phyloP scores from a whole-genome alignment of 2,329 filamentous ascomycete species.

The Paraphaeosphaeria minitans region DNA sequence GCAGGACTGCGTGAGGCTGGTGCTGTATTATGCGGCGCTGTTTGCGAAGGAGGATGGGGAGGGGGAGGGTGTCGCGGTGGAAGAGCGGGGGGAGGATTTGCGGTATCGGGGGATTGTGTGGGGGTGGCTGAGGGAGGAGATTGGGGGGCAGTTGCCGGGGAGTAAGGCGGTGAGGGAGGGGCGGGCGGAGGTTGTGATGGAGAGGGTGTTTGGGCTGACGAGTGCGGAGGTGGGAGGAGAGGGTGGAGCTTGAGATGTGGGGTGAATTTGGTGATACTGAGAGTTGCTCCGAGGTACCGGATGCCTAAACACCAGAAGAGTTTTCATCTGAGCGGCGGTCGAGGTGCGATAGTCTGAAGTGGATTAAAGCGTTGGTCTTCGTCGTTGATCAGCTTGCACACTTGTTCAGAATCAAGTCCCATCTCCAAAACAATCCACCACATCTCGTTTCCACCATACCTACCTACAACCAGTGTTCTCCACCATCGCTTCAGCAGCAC shows the following conservation, averaged over 20 bases:
- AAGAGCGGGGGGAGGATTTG: neutral
- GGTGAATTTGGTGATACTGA: neutral
- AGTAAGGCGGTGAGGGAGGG: neutral
- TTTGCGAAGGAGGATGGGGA: neutral
- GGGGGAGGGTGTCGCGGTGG: neutral
- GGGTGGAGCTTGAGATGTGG: neutral
- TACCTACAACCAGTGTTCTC: too few species aligned
- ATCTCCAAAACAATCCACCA: neutral
- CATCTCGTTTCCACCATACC: neutral
- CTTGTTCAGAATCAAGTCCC: neutral
- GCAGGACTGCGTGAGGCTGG: neutral
- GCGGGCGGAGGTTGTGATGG: neutral
- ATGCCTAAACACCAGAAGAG: neutral
- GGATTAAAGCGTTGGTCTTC: neutral
- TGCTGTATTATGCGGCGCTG: neutral
- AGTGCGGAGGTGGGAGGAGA: neutral
- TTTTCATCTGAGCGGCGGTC: neutral
- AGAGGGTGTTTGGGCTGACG: neutral
- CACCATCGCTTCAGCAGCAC: too few species aligned
- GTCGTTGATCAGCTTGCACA: neutral
- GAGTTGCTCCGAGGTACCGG: neutral
- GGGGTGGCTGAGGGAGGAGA: neutral
- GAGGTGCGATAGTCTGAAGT: neutral
- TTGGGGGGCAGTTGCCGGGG: constrained; percentile 3
- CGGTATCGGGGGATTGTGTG: neutral